phyloP scores from a whole-genome alignment of 306 rosid species.

The Ochetophila trinervis region DNA sequence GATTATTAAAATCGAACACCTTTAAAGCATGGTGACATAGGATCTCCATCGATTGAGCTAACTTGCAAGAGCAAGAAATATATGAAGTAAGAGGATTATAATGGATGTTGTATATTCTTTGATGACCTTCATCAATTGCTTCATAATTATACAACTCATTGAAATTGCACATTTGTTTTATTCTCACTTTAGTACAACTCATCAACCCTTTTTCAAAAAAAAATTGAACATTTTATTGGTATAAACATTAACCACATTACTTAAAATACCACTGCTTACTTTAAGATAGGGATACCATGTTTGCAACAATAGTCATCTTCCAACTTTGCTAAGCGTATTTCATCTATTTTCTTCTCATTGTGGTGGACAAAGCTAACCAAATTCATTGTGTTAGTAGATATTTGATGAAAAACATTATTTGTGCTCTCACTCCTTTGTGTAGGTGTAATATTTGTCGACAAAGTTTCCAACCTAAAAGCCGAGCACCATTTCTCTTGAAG shows the following conservation, averaged over 20 bases:
- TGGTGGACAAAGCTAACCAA: constrained; percentile 15
- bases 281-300: constrained; percentile 21
- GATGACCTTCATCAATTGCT: constrained; percentile 14
- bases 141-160: constrained; percentile 11
- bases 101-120: constrained; percentile 10
- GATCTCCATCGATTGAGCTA: constrained; percentile 13
- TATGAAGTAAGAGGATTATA: no score
- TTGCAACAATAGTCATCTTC: constrained; percentile 23
- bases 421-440: constrained; percentile 5
- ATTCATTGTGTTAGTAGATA: constrained; percentile 18
- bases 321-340: constrained; percentile 1
- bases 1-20: constrained; percentile 15
- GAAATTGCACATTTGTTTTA: constrained; percentile 8
- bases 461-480: constrained; percentile 15
- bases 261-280: no score
- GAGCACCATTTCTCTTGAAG: constrained; percentile 18
- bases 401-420: no score
- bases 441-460: constrained; percentile 1
- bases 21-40: constrained; percentile 24
- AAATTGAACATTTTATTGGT: no score
- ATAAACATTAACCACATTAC: no score
- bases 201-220: constrained; percentile 21
- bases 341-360: constrained; percentile 7
- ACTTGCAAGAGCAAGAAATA: constrained; percentile 20
- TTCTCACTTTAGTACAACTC: constrained; percentile 16